These are phyloP conservation scores for Penicillium samsonianum DNA, from an alignment of 495 filamentous ascomycete genomes.

Conservation along the genomic window DNA sequence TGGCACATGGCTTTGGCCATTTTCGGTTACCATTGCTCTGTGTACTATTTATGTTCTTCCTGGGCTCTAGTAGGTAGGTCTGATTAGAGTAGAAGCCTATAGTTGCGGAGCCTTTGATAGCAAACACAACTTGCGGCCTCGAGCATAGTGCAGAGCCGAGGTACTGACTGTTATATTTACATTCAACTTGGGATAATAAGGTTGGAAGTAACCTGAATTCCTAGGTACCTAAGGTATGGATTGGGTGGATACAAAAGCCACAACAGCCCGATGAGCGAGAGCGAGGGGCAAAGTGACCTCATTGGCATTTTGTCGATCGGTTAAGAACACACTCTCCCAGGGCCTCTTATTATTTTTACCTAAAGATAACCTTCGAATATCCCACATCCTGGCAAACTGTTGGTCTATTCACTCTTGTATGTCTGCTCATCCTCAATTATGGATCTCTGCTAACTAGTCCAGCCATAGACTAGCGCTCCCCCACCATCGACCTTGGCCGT, in stretches of 20 bases:
- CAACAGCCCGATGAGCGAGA: constrained; percentile 9
- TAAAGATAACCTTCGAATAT: not conserved
- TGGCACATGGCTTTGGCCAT: not conserved
- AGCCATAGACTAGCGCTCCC: constrained; percentile 23
- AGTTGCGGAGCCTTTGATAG: too few species aligned
- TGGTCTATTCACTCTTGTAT: not conserved
- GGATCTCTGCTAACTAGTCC: constrained; percentile 17
- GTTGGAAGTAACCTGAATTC: not conserved
- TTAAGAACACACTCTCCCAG: constrained; percentile 13
- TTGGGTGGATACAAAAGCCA: constrained; percentile 6
- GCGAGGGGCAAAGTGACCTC: constrained; percentile 24
- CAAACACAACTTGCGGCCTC: not conserved
- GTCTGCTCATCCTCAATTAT: not conserved
- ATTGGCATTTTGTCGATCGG: constrained; percentile 23
- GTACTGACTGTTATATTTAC: not conserved
- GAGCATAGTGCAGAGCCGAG: not conserved
- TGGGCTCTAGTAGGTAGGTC: not conserved
- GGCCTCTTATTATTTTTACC: not conserved
- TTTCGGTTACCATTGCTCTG: not conserved
- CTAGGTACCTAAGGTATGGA: too few species aligned
- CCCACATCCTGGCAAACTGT: not conserved
- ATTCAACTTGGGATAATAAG: not conserved
- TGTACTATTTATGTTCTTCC: not conserved
- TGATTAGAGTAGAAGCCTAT: constrained; percentile 4
- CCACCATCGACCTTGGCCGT: constrained; percentile 5